phyloP scores from a whole-genome alignment of 202 grass and related monocot species.

The Hordeum pubiflorum region DNA sequence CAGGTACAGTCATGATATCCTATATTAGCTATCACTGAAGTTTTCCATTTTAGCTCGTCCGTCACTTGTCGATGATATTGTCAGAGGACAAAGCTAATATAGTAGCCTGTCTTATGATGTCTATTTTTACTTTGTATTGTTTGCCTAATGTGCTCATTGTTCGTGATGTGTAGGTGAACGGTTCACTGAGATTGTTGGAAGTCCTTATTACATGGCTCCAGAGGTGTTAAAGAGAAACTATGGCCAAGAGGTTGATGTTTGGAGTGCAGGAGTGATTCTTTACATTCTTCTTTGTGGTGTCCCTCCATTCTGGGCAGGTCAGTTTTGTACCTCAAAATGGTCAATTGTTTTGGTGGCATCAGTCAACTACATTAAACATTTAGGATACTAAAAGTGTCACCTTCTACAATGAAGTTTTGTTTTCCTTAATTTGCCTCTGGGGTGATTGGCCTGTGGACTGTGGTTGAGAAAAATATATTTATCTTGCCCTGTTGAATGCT shows the following conservation, averaged over 20 bases:
- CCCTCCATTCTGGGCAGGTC: constrained; percentile 89
- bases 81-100: neutral
- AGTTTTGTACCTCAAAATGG: constrained; percentile 19
- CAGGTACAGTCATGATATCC: constrained; percentile 34
- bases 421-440: neutral
- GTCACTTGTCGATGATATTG: neutral
- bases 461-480: neutral
- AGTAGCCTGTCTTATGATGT: constrained; percentile 13
- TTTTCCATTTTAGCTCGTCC: neutral
- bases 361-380: neutral
- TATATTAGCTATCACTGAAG: neutral
- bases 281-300: constrained; percentile 90
- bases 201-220: constrained; percentile 95
- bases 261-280: constrained; percentile 88
- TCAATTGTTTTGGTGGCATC: neutral
- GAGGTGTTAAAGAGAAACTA: constrained; percentile 88
- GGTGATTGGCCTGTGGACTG: neutral
- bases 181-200: constrained; percentile 88
- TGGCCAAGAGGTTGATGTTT: constrained; percentile 84
- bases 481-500: neutral
- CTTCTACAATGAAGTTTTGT: neutral
- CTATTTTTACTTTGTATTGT: neutral
- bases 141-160: neutral
- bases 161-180: constrained; percentile 50
- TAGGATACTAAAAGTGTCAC: neutral